These are phyloP conservation scores for Hortaea werneckii DNA, from an alignment of 2,329 filamentous ascomycete species.

Conservation along the genomic window DNA sequence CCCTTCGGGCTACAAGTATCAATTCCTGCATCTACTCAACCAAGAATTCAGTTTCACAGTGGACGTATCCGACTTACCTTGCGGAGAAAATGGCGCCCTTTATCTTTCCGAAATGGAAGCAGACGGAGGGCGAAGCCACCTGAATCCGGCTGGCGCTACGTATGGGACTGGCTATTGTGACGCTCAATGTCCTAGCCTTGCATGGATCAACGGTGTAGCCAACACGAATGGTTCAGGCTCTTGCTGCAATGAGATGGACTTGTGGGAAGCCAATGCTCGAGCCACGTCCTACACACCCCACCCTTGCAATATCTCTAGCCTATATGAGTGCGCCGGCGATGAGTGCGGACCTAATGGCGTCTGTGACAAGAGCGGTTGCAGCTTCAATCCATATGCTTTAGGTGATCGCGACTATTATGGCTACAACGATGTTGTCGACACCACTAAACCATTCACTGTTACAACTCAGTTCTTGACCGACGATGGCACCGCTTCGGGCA, in stretches of 20 bases:
- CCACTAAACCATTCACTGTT: conserved; percentile 48
- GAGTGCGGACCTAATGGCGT: conserved; percentile 32
- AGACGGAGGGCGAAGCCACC: conserved; percentile 48
- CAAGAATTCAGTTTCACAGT: conserved; percentile 65
- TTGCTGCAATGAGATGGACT: conserved; percentile 60
- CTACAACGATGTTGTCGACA: conserved; percentile 45
- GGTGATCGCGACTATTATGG: background rate
- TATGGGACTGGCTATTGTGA: conserved; percentile 44
- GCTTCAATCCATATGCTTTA: conserved; percentile 45
- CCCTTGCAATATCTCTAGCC: conserved; percentile 43
- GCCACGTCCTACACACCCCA: conserved; percentile 58
- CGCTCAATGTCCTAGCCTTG: conserved; percentile 33
- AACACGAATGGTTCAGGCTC: conserved; percentile 44
- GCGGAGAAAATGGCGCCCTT: conserved; percentile 60
- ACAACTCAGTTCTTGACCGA: conserved; percentile 46
- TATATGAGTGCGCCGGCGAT: conserved; percentile 18
- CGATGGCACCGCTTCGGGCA: conserved; percentile 34
- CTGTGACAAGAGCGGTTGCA: conserved; percentile 61
- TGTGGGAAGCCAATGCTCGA: conserved; percentile 61
- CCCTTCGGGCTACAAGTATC: conserved; percentile 44
- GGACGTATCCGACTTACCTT: conserved; percentile 57
- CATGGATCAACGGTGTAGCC: conserved; percentile 23
- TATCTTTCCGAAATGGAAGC: conserved; percentile 55
- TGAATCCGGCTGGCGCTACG: conserved; percentile 34
- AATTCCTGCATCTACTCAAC: conserved; percentile 55